Percentiles rank a stretch among this genome's conserved stretches.
phyloP scores from a whole-genome alignment of 192 early-diverging fungal species.

The Podila horticola region DNA sequence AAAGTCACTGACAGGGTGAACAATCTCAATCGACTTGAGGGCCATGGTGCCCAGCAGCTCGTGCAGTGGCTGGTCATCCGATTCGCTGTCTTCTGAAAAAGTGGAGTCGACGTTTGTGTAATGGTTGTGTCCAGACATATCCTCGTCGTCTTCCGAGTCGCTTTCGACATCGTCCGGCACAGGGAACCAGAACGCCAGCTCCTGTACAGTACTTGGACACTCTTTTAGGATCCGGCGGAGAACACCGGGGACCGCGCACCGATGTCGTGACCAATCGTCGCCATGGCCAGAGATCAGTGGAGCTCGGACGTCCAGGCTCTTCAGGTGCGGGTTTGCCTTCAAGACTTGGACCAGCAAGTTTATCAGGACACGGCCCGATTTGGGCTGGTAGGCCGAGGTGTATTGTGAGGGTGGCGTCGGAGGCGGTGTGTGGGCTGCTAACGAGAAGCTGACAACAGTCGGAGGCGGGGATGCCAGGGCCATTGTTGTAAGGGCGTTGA shows the following conservation, averaged over 20 bases:
- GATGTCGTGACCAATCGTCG: not conserved
- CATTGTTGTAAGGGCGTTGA: not conserved
- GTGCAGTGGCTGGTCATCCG: not conserved
- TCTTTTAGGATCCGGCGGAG: not conserved
- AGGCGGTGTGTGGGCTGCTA: not conserved
- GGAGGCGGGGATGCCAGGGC: not conserved
- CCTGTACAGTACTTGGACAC: not conserved
- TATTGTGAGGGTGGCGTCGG: not conserved
- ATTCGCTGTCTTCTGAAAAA: not conserved
- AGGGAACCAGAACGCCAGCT: not conserved
- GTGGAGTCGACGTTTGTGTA: not conserved
- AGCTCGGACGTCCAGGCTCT: not conserved
- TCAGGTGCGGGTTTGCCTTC: not conserved
- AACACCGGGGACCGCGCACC: not conserved
- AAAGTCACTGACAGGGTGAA: not conserved
- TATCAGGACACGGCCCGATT: slow-evolving; percentile 2
- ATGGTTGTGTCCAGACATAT: not conserved
- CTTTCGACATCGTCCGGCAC: not conserved
- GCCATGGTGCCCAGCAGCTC: not conserved
- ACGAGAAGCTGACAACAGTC: not conserved
- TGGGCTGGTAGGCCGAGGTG: not conserved
- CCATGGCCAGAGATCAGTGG: not conserved
- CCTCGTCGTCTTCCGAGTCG: not conserved
- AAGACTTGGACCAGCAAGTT: slow-evolving; percentile 3
- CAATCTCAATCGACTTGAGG: not conserved